Base-by-base conservation (phyloP, 345 rosid species). In the Excoecaria cochinchinensis region DNA sequence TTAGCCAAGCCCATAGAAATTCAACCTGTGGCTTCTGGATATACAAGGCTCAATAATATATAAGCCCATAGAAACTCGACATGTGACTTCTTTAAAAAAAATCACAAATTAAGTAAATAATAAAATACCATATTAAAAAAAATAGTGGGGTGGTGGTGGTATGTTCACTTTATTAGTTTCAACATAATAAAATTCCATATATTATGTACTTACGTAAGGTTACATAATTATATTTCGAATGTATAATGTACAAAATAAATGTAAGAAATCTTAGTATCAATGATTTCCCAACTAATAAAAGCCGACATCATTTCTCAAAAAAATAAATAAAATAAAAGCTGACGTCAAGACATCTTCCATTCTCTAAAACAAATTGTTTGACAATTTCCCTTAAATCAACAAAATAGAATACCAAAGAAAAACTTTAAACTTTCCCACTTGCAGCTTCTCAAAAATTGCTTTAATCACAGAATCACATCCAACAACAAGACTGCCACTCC, bases 171-270 rank as follows among this genome's bases (percentile, higher is more conserved):
- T 31, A 31, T 31, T 31, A 31, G 31, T 31, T 31, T 31, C 31
- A 31, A 31, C 31, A 31, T 31, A 31, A 31, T 31, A 31, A 31
- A 31, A 31, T 2, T 31, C 31, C 2, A 31, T 31, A 31, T 2
- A 31, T 31, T 31, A 31, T 31, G 31, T 31, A 2, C 31, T 2
- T 31, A 31, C 31, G 2, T 31, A 31, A 31, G 31, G 31, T 31
- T 31, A 31, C 31, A 2, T 31, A 31, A 31, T 2, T 31, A 31
- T 31, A 31, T 31, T 31, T 31, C 2, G 31, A 31, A 31, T 31
- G 31, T 31, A 31, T 31, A 17, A 40, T 55, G 38, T 62, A 71
- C 78, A 78, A 71, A 79, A 48, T 84, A 73, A 36, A 8, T 40
- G 15, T 14, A 6, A 9, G 4, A 16, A 40, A 38, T 44, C 17